phyloP scores from a whole-genome alignment of 2,329 filamentous ascomycete genomes.

The Aspergillus arachidicola region DNA sequence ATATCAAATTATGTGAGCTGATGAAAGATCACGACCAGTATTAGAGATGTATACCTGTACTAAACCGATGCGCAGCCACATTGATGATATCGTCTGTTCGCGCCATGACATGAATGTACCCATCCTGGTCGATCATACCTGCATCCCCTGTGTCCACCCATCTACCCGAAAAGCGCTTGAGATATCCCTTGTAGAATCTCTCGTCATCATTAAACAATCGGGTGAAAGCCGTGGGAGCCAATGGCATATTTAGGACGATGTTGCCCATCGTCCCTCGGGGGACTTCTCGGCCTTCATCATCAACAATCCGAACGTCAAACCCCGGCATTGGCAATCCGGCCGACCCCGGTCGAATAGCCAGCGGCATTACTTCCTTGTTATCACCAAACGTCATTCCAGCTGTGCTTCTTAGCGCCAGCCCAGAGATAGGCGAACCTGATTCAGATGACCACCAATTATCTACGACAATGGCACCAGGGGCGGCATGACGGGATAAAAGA shows the following conservation, averaged over 20 bases:
- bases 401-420: slow-evolving; percentile 64
- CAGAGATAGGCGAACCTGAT: slow-evolving; percentile 69
- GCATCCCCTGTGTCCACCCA: slow-evolving; percentile 94
- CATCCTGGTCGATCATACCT: slow-evolving; percentile 78
- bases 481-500: slow-evolving; percentile 68
- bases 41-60: slow-evolving; percentile 65
- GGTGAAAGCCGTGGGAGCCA: slow-evolving; percentile 84
- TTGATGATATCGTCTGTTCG: slow-evolving; percentile 87
- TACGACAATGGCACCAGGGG: slow-evolving; percentile 63
- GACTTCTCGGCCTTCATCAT: slow-evolving; percentile 76
- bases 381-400: slow-evolving; percentile 49
- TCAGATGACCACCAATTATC: slow-evolving; percentile 78
- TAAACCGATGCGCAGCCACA: slow-evolving; percentile 89
- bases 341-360: slow-evolving; percentile 76
- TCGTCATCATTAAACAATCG: slow-evolving; percentile 85
- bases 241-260: slow-evolving; percentile 79
- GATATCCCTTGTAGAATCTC: slow-evolving; percentile 81
- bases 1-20: slow-evolving; percentile 3
- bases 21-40: slow-evolving; percentile 2
- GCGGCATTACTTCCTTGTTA: slow-evolving; percentile 45
- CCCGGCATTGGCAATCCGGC: slow-evolving; percentile 91
- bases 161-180: slow-evolving; percentile 76
- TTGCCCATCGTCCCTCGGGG: slow-evolving; percentile 81
- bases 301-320: slow-evolving; percentile 82
- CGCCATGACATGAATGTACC: slow-evolving; percentile 65